phyloP scores from a whole-genome alignment of 2,329 filamentous ascomycete species.

The Aspergillus fischeri region DNA sequence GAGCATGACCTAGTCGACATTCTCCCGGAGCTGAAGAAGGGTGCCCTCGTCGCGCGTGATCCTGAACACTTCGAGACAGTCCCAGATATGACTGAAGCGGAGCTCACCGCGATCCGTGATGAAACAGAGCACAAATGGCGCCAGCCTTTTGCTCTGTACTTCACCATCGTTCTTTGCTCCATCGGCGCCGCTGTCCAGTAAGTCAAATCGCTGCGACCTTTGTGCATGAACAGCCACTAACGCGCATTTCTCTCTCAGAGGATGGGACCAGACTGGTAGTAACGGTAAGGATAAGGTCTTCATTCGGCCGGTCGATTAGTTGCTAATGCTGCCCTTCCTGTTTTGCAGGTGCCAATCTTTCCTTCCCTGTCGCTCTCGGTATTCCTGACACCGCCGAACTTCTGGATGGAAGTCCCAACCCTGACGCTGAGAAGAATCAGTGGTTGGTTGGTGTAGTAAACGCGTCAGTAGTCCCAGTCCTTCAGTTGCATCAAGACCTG shows the following conservation, averaged over 20 bases:
- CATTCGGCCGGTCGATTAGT: neutral
- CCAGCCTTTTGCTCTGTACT: conserved; percentile 47
- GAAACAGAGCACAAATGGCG: conserved; percentile 49
- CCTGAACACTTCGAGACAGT: conserved; percentile 44
- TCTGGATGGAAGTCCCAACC: conserved; percentile 13
- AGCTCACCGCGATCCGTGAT: conserved; percentile 41
- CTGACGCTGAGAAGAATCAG: conserved; percentile 43
- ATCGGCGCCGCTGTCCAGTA: conserved; percentile 51
- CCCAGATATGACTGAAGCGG: conserved; percentile 40
- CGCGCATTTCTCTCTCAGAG: conserved; percentile 12
- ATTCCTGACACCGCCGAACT: conserved; percentile 36
- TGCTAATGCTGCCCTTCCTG: conserved; percentile 10
- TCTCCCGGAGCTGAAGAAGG: conserved; percentile 42
- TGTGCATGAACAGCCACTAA: neutral
- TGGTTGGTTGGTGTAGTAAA: conserved; percentile 68
- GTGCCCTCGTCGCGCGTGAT: conserved; percentile 48
- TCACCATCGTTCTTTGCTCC: conserved; percentile 50
- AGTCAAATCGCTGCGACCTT: conserved; percentile 15
- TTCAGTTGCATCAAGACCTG: conserved; percentile 38
- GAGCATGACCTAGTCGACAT: conserved; percentile 40
- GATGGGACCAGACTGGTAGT: conserved; percentile 33
- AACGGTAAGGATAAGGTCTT: conserved; percentile 18
- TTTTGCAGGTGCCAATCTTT: conserved; percentile 47
- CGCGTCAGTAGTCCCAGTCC: conserved; percentile 40
- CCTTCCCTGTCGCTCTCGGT: conserved; percentile 45